phyloP scores from a whole-genome alignment of 2,329 filamentous ascomycete species.

The Penicillium verrucosum region DNA sequence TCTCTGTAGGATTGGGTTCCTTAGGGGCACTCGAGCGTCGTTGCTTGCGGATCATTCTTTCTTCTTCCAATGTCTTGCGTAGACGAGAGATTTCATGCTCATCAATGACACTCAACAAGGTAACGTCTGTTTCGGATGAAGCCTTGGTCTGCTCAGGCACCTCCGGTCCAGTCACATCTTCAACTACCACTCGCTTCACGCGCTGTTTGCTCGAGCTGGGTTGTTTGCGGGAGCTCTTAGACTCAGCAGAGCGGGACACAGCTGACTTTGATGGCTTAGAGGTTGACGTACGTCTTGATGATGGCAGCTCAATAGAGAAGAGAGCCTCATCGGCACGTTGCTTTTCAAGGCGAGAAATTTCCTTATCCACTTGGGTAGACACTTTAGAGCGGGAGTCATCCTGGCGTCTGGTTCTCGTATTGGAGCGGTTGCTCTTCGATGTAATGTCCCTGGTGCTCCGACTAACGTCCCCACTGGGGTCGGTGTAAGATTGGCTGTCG shows the following conservation, averaged over 20 bases:
- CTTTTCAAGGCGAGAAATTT: slow-evolving; percentile 36
- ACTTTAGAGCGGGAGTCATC: slow-evolving; percentile 32
- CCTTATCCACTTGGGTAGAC: slow-evolving; percentile 36
- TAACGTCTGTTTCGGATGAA: slow-evolving; percentile 40
- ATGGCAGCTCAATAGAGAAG: slow-evolving; percentile 37
- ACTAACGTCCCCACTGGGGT: slow-evolving; percentile 27
- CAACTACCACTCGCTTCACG: slow-evolving; percentile 38
- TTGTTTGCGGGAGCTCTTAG: slow-evolving; percentile 30
- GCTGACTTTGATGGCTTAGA: slow-evolving; percentile 23
- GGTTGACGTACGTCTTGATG: slow-evolving; percentile 20
- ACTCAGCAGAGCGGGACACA: slow-evolving; percentile 16
- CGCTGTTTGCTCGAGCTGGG: slow-evolving; percentile 41
- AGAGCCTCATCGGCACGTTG: slow-evolving; percentile 39
- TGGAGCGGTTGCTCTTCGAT: slow-evolving; percentile 29
- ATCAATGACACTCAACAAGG: slow-evolving; percentile 55
- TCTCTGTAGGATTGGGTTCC: slow-evolving; percentile 41
- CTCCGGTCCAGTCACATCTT: slow-evolving; percentile 35
- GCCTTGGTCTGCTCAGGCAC: slow-evolving; percentile 29
- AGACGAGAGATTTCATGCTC: slow-evolving; percentile 52
- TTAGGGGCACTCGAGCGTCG: slow-evolving; percentile 32
- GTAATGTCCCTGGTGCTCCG: slow-evolving; percentile 31
- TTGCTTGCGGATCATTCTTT: slow-evolving; percentile 46
- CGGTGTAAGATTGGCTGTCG: slow-evolving; percentile 34
- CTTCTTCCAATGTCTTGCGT: slow-evolving; percentile 55
- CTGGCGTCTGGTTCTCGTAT: slow-evolving; percentile 23